These are phyloP conservation scores for Arctium lappa DNA, from an alignment of 129 eudicot genomes.

Conservation along the genomic window DNA sequence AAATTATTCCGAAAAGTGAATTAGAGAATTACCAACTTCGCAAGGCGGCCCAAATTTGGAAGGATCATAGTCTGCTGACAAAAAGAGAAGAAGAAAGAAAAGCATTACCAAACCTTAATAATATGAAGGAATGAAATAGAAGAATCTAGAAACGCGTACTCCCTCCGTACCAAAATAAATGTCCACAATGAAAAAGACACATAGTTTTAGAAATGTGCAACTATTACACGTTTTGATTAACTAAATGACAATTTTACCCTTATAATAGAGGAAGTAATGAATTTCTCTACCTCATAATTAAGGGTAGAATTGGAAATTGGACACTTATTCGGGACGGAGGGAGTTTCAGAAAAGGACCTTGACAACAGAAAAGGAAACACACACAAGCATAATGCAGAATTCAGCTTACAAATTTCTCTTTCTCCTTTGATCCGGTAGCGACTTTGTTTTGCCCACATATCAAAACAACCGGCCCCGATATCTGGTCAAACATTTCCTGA, in stretches of 20 bases:
- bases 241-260: neutral
- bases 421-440: conserved; percentile 83
- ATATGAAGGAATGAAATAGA: neutral
- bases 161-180: neutral
- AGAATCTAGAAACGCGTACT: neutral
- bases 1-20: neutral
- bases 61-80: conserved; percentile 84
- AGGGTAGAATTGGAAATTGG: neutral
- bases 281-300: neutral
- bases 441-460: conserved; percentile 95
- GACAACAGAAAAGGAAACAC: conserved; percentile 1
- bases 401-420: conserved; percentile 78
- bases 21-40: conserved; percentile 72
- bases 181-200: neutral
- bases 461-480: conserved; percentile 85
- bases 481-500: conserved; percentile 79
- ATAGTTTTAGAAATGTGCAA: neutral
- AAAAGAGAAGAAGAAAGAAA: conserved; percentile 12
- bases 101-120: conserved; percentile 3
- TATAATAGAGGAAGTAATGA: neutral
- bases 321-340: neutral
- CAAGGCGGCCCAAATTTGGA: conserved; percentile 90
- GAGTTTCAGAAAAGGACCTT: conserved; percentile 8
- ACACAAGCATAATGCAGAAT: neutral
- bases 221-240: neutral